Evolutionary conservation across 2,329 filamentous ascomycete genomes (phyloP).

Genomic region (Clonostachys sp.): DNA sequence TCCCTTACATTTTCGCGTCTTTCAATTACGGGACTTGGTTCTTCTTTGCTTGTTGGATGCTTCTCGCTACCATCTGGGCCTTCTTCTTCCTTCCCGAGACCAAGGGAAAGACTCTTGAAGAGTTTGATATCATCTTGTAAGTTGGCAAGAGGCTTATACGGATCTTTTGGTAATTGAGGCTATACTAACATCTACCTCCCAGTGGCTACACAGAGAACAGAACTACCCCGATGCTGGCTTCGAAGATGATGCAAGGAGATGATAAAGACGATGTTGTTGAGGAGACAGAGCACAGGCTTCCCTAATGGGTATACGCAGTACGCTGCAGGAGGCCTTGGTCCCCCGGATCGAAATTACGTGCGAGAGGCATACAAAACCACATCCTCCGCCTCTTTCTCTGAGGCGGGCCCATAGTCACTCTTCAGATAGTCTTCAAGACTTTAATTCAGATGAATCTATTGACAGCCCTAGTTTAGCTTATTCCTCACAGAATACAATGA

Average conservation of each 20-base stretch:
- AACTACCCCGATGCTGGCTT: not conserved
- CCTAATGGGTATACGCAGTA: not conserved
- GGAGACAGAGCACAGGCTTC: not conserved
- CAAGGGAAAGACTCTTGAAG: slow-evolving; percentile 47
- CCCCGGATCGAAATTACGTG: too few species aligned
- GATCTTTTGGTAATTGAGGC: not conserved
- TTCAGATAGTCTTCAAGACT: too few species aligned
- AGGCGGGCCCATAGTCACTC: too few species aligned
- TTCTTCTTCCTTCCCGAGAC: slow-evolving; percentile 51
- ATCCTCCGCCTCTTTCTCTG: too few species aligned
- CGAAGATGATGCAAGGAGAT: not conserved
- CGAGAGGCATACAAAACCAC: too few species aligned
- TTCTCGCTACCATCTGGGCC: slow-evolving; percentile 39
- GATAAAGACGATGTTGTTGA: not conserved
- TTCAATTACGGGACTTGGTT: slow-evolving; percentile 49
- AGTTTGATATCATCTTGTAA: slow-evolving; percentile 38
- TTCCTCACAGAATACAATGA: slow-evolving; percentile 38
- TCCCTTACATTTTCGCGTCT: slow-evolving; percentile 37
- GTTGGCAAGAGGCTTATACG: not conserved
- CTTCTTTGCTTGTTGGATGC: slow-evolving; percentile 49
- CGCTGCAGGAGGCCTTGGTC: too few species aligned
- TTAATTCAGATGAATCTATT: too few species aligned
- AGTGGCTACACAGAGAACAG: not conserved
- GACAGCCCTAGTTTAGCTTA: too few species aligned
- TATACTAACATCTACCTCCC: not conserved